Evolutionary conservation across 2,329 filamentous ascomycete genomes (phyloP), one percentile per base, ranked within the genome.

Genomic region (Pezicula carpinea): DNA sequence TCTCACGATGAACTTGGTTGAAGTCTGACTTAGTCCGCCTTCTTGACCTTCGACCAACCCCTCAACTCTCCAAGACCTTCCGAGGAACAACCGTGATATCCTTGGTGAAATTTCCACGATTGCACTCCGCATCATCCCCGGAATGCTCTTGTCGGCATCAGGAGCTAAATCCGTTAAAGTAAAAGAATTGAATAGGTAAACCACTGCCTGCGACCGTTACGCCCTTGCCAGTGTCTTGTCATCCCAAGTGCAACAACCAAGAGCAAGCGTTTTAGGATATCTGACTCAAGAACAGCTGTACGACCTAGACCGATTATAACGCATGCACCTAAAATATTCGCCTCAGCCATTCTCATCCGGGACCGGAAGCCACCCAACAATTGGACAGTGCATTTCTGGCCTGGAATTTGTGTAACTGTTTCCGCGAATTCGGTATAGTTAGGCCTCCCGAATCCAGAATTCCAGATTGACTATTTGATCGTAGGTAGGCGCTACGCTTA

Each of bases 171-270:
- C 63, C 66, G 41, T 66, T 64, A 44, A 60, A 61, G 44, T 64
- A 64, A 36, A 64, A 66, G 51, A 65, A 63, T 38, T 64, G 54
- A 44, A 65, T 62, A 7, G 55, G 54, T 26, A 66, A 36, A 7
- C 62, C 56, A 22, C 51, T 51, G 10, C 64, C 64, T 13, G 66
- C 53, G 8, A 66, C 52, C 48, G 64, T 64, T 0, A 57, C 51
- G 15, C 65, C 49, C 52, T 56, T 3, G 57, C 62, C 1, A 64
- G 39, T 1, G 57, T 54, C 15, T 55, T 47, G 10, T 55, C 53
- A 32, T 59, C 57, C 3, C 18, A 13, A 56, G 38, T 7, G 42
- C 49, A 8, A 43, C 39, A 36, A 58, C 57, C 18, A 59, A 42
- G 1, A 52, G 41, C 3, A 49, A 11, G 17, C 42, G n/a, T 26